Evolutionary conservation across 345 rosid genomes (phyloP), one percentile per base, ranked within the genome.

Genomic region (Acer negundo): DNA sequence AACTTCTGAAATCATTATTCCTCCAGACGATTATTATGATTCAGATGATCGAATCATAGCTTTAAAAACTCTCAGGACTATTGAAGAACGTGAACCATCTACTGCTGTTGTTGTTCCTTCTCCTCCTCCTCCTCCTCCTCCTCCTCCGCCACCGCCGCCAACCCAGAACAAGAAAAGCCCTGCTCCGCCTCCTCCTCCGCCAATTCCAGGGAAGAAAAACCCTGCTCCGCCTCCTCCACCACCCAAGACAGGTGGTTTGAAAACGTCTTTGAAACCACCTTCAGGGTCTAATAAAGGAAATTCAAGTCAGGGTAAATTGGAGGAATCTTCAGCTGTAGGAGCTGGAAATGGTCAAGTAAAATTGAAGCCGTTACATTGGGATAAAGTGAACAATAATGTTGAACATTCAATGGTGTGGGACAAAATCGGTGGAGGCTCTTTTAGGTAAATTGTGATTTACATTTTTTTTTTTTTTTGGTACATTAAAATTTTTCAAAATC

Each of bases 321-420:
- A 74, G 63, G 86, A 82, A 65, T 74, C 90, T 76, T 49, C 87
- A 22, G 47, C 74, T 40, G 80, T n/a, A 51, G 64, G 77, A 66
- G 28, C 15, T 31, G 80, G 80, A 20, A 84, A 74, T 78, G 88
- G 82, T 69, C 93, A 84, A 59, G 90, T 91, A 12, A 92, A 88
- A 81, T 77, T 96, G 73, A 93, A 90, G 89, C 97, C 99, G 17
- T 72, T 93, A 79, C 99, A 93, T 77, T 91, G 97, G 99, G 98
- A 93, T 80, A 94, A 93, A 82, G 84, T 94, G 70, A 87, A 89
- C 76, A 87, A 81, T 13, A 88, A 83, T 67, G 73, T 79, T 0
- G 92, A 87, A 46, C 94, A 89, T 74, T 93, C 99, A 11, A 92
- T 95, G 97, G 98, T 92, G 66, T 93, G 99, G 99, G 93, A 93